These are phyloP conservation scores for Eutypella sp. DNA, from an alignment of 2,329 filamentous ascomycete species.

Conservation along the genomic window DNA sequence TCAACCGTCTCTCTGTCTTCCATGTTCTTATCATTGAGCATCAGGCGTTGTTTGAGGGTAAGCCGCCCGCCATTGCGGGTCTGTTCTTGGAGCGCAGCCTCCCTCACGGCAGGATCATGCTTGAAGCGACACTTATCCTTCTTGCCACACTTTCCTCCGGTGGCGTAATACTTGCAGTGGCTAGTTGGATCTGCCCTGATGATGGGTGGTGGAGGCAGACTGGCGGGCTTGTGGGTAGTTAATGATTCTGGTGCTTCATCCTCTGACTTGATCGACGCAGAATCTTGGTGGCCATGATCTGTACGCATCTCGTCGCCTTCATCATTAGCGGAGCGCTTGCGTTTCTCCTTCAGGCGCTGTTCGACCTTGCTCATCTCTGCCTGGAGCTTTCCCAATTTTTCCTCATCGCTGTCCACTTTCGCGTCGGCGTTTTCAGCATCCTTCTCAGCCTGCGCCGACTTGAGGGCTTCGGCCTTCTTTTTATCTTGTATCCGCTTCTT, in stretches of 20 bases:
- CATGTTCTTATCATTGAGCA: constrained; percentile 64
- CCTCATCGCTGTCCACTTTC: constrained; percentile 49
- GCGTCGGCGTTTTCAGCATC: constrained; percentile 43
- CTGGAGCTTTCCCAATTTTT: constrained; percentile 27
- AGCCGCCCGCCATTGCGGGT: constrained; percentile 61
- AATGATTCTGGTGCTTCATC: constrained; percentile 56
- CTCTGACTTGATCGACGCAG: constrained; percentile 38
- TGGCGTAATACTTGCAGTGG: constrained; percentile 68
- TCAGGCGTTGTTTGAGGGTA: constrained; percentile 60
- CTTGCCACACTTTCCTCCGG: constrained; percentile 64
- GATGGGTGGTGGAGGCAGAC: constrained; percentile 43
- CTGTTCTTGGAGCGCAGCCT: constrained; percentile 58
- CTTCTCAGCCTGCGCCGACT: constrained; percentile 59
- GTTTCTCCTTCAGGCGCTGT: constrained; percentile 59
- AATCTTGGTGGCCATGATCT: constrained; percentile 37
- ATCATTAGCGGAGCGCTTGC: constrained; percentile 63
- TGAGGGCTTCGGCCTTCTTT: constrained; percentile 44
- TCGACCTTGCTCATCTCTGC: constrained; percentile 58
- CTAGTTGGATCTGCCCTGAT: constrained; percentile 54
- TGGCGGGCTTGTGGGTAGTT: constrained; percentile 41
- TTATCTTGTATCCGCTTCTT: constrained; percentile 62
- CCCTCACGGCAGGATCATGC: constrained; percentile 59
- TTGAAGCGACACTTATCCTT: constrained; percentile 73
- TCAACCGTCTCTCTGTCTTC: constrained; percentile 62
- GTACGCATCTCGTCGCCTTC: constrained; percentile 60